A percentile compares a stretch with the other conserved stretches of the same genome.
phyloP scores from a whole-genome alignment of 345 rosid species.

The Barbarea vulgaris region DNA sequence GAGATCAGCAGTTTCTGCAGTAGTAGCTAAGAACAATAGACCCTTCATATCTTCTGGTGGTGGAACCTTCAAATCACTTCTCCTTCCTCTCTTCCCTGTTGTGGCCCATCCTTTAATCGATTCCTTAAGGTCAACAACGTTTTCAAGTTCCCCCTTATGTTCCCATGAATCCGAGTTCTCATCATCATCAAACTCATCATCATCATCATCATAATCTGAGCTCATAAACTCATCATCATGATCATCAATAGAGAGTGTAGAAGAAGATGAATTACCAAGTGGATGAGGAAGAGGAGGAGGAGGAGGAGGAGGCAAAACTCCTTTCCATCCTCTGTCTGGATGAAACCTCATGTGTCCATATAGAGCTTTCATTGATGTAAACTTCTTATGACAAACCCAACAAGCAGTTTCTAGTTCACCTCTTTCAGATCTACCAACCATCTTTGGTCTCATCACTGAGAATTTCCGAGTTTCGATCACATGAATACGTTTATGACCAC shows the following conservation, averaged over 20 bases:
- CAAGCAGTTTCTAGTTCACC: slow-evolving; percentile 34
- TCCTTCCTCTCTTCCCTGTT: slow-evolving; percentile 48
- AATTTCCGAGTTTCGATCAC: slow-evolving; percentile 16
- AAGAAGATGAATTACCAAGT: slow-evolving; percentile 29
- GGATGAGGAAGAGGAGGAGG: slow-evolving; percentile 31
- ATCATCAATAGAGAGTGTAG: slow-evolving; percentile 43
- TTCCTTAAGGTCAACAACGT: slow-evolving; percentile 38
- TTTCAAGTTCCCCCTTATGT: background rate
- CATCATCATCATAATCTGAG: slow-evolving; percentile 32
- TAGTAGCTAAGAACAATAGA: slow-evolving; percentile 43
- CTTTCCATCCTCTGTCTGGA: slow-evolving; percentile 60
- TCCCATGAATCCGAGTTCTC: slow-evolving; percentile 33
- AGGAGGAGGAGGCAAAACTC: slow-evolving; percentile 45
- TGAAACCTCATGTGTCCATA: slow-evolving; percentile 66
- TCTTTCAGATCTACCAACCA: slow-evolving; percentile 39
- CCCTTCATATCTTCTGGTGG: slow-evolving; percentile 17
- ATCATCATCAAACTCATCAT: slow-evolving; percentile 17
- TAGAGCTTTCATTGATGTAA: slow-evolving; percentile 50
- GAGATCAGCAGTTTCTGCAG: slow-evolving; percentile 26
- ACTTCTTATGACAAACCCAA: slow-evolving; percentile 43
- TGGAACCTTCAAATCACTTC: slow-evolving; percentile 20
- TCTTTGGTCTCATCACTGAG: slow-evolving; percentile 26
- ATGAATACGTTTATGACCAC: slow-evolving; percentile 60
- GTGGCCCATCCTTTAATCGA: slow-evolving; percentile 43
- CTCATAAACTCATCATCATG: slow-evolving; percentile 29